Conservation (phyloP, 305 asterid genomes). For the Euphrasia arctica region DNA sequence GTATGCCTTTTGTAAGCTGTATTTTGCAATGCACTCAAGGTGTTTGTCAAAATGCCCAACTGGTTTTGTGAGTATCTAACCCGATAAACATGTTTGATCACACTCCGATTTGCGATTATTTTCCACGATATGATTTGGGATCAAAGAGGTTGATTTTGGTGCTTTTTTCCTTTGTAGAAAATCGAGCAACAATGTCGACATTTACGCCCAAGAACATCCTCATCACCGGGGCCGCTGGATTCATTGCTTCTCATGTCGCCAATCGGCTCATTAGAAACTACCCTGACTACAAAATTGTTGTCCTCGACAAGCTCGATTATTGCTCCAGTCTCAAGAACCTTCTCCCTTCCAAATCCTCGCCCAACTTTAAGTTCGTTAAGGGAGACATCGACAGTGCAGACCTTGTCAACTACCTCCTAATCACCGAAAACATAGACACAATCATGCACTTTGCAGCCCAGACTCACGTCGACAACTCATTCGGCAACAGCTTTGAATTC, state of each 20-base stretch:
- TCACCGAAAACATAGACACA: conserved; percentile 75
- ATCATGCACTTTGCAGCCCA: conserved; percentile 98
- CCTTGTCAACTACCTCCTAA: conserved; percentile 81
- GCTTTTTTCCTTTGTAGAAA: conserved; percentile 27
- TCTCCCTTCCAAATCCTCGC: conserved; percentile 55
- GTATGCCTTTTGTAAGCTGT: neutral
- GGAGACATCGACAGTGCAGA: conserved; percentile 88
- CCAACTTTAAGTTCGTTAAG: conserved; percentile 80
- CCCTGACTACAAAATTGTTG: conserved; percentile 72
- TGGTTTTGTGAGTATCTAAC: conserved; percentile 14
- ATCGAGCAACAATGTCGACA: conserved; percentile 39
- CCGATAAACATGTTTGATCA: conserved; percentile 16
- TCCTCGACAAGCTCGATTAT: conserved; percentile 90
- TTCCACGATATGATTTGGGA: conserved; percentile 18
- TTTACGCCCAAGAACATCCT: conserved; percentile 78
- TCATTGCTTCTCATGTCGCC: conserved; percentile 88
- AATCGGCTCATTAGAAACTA: conserved; percentile 69
- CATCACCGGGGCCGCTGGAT: conserved; percentile 95
- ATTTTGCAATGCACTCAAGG: neutral
- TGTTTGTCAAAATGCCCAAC: conserved; percentile 17
- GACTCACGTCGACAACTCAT: conserved; percentile 88
- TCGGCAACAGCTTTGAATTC: conserved; percentile 87
- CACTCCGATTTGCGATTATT: conserved; percentile 10
- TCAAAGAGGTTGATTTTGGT: neutral
- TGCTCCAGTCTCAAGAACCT: conserved; percentile 82